A percentile compares a stretch with the other conserved stretches of the same genome.
These are phyloP conservation scores for Ustilago vetiveriae DNA, from an alignment of 1,284 basidiomycete species.

Conservation along the genomic window DNA sequence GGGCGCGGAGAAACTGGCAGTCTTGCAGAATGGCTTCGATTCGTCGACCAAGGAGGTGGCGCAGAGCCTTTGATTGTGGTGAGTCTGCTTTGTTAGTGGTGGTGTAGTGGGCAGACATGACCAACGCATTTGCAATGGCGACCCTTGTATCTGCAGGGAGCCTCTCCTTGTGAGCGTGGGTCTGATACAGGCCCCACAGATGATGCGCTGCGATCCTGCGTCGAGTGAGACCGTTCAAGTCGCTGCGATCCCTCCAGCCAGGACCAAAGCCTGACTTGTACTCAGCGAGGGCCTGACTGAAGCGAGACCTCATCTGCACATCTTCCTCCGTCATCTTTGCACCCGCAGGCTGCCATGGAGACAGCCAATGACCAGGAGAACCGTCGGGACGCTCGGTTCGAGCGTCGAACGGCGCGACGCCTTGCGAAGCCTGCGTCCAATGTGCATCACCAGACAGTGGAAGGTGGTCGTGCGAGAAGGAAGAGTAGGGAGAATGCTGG, in stretches of 20 bases:
- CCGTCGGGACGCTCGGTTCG: neutral
- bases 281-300: slow-evolving; percentile 4
- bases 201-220: slow-evolving; percentile 15
- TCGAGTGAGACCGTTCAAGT: slow-evolving; percentile 10
- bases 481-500: neutral
- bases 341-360: slow-evolving; percentile 4
- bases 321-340: neutral
- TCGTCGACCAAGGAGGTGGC: slow-evolving; percentile 18
- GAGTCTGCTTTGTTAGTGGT: slow-evolving; percentile 17
- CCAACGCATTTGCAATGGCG: slow-evolving; percentile 12
- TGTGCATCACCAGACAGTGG: neutral
- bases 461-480: neutral
- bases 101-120: slow-evolving; percentile 1
- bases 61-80: slow-evolving; percentile 17
- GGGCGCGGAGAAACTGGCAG: slow-evolving; percentile 4
- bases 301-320: neutral
- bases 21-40: slow-evolving; percentile 33
- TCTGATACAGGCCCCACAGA: slow-evolving; percentile 22
- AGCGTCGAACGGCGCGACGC: neutral
- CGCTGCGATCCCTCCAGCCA: slow-evolving; percentile 2
- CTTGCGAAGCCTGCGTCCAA: neutral
- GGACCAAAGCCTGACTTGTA: slow-evolving; percentile 1
- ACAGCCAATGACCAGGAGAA: slow-evolving; percentile 11
- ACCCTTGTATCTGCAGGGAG: slow-evolving; percentile 9
- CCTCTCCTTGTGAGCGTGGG: slow-evolving; percentile 22